Evolutionary conservation across 371 early-diverging fungal genomes (phyloP).

Genomic region (Rhizopus microsporus): DNA sequence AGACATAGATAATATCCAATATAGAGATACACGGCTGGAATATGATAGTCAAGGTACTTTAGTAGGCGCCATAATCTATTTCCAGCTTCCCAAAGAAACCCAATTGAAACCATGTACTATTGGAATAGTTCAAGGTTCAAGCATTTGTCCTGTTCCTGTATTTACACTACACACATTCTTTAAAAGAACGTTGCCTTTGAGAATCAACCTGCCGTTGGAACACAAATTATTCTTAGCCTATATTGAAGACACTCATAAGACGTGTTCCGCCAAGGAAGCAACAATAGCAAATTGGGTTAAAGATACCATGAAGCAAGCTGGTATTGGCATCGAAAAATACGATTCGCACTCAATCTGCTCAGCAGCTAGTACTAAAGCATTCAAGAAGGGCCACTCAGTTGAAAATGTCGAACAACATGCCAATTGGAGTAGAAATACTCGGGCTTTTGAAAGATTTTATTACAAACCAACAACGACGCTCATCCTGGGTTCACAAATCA

Average conservation of each 20-base stretch:
- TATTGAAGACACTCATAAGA: not conserved
- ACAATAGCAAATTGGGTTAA: slow-evolving; percentile 1
- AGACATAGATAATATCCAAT: no score
- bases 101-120: not conserved
- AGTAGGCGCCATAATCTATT: no score
- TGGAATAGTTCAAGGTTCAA: not conserved
- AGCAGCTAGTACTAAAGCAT: slow-evolving; percentile 6
- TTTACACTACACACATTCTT: not conserved
- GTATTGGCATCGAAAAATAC: slow-evolving; percentile 4
- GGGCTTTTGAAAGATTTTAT: slow-evolving; percentile 9
- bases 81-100: no score
- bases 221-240: slow-evolving; percentile 1
- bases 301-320: not conserved
- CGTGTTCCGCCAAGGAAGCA: not conserved
- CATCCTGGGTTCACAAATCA: not conserved
- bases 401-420: slow-evolving; percentile 10
- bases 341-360: slow-evolving; percentile 4
- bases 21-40: no score
- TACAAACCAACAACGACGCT: not conserved
- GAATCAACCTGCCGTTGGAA: not conserved
- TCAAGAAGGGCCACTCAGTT: slow-evolving; percentile 1
- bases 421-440: slow-evolving; percentile 2
- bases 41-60: no score
- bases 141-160: not conserved
- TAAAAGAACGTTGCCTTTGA: not conserved